Evolutionary conservation across 2,329 filamentous ascomycete genomes (phyloP).

Genomic region (Penicillium sclerotiorum): DNA sequence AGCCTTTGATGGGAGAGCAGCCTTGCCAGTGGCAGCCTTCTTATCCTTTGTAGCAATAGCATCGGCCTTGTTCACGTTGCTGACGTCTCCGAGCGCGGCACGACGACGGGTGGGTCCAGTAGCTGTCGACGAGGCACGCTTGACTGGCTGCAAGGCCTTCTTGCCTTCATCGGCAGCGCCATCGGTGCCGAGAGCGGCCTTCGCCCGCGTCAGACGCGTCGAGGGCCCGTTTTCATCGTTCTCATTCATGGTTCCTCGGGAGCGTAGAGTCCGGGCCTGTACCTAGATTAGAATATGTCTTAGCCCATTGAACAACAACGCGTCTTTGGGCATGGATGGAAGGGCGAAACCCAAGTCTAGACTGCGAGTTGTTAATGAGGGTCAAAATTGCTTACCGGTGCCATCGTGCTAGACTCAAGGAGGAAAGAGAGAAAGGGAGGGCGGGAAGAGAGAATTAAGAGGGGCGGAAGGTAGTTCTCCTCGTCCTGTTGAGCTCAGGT

Average conservation of each 20-base stretch:
- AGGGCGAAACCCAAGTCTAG: background rate
- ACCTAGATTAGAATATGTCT: slow-evolving; percentile 10
- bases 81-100: slow-evolving; percentile 87
- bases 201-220: slow-evolving; percentile 88
- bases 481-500: slow-evolving; percentile 33
- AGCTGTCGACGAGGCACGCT: slow-evolving; percentile 61
- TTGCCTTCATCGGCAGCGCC: slow-evolving; percentile 62
- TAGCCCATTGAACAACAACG: slow-evolving; percentile 9
- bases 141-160: slow-evolving; percentile 66
- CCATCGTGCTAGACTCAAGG: slow-evolving; percentile 50
- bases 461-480: slow-evolving; percentile 30
- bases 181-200: slow-evolving; percentile 65
- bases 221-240: slow-evolving; percentile 67
- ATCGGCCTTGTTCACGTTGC: slow-evolving; percentile 78
- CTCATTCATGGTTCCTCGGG: slow-evolving; percentile 81
- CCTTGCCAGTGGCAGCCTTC: slow-evolving; percentile 67
- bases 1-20: slow-evolving; percentile 75
- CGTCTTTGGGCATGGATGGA: too few relatives aligned
- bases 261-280: slow-evolving; percentile 70
- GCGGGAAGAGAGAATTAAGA: slow-evolving; percentile 26
- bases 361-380: background rate
- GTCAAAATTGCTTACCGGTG: slow-evolving; percentile 53
- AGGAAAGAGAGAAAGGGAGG: slow-evolving; percentile 26
- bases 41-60: slow-evolving; percentile 68
- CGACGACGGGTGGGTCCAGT: slow-evolving; percentile 68